Evolutionary conservation across 345 rosid species (phyloP).

Genomic region (Triadica sebifera): DNA sequence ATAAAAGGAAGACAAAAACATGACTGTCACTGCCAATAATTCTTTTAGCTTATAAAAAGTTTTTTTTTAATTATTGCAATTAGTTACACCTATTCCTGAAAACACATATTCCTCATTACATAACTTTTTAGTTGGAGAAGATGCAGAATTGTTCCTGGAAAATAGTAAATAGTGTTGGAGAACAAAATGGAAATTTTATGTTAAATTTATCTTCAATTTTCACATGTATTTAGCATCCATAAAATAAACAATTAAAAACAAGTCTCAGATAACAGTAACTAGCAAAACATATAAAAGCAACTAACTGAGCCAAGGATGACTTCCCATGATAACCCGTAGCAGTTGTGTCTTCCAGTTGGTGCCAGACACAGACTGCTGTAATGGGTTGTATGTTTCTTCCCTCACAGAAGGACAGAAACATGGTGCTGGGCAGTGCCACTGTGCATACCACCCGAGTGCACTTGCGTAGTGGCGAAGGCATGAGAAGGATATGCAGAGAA

Average conservation of each 20-base stretch:
- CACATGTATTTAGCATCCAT: background rate
- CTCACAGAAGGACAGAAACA: constrained; percentile 40
- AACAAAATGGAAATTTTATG: background rate
- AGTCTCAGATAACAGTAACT: background rate
- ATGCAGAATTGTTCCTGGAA: too few relatives aligned
- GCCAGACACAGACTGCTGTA: constrained; percentile 23
- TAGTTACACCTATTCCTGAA: too few relatives aligned
- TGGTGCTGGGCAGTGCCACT: constrained; percentile 43
- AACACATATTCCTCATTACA: too few relatives aligned
- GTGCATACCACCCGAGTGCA: constrained; percentile 36
- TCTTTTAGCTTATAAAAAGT: too few relatives aligned
- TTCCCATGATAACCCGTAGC: constrained; percentile 59
- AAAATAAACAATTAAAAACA: background rate
- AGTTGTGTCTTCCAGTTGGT: constrained; percentile 25
- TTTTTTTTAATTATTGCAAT: too few relatives aligned
- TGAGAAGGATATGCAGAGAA: constrained; percentile 48
- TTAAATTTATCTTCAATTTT: constrained; percentile 17
- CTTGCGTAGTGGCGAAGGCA: constrained; percentile 28
- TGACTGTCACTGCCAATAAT: too few relatives aligned
- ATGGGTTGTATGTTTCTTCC: constrained; percentile 25
- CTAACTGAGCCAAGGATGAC: constrained; percentile 92
- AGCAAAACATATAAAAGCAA: constrained; percentile 23
- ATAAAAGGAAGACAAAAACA: too few relatives aligned
- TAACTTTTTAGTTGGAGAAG: too few relatives aligned
- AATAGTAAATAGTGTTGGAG: too few relatives aligned